These are phyloP conservation scores for Trichosporon coremiiforme DNA, from an alignment of 1,284 basidiomycete species.

Conservation along the genomic window DNA sequence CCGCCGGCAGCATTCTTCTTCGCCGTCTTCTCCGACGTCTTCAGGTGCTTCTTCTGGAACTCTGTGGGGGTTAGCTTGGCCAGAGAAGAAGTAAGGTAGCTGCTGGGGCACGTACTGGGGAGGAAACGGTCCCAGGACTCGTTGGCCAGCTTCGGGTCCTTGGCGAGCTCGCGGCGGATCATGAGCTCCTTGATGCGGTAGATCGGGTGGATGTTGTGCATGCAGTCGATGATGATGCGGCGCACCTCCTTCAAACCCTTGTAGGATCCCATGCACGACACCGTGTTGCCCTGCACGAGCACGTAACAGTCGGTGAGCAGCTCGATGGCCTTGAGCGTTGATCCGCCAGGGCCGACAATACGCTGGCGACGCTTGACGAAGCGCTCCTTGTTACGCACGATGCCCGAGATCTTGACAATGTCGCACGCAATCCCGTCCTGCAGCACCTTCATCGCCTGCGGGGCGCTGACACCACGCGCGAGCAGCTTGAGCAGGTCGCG, in stretches of 20 bases:
- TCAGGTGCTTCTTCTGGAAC: slow-evolving; percentile 90
- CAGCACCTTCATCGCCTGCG: slow-evolving; percentile 83
- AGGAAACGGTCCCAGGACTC: slow-evolving; percentile 98
- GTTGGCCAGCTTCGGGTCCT: slow-evolving; percentile 91
- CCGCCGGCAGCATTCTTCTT: slow-evolving; percentile 65
- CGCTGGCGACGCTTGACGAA: slow-evolving; percentile 95
- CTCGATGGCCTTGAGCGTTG: slow-evolving; percentile 98
- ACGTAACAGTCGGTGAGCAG: slow-evolving; percentile 96
- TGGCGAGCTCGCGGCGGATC: slow-evolving; percentile 96
- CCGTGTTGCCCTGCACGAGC: slow-evolving; percentile 96
- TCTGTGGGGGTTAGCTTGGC: slow-evolving; percentile 49
- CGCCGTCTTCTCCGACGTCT: slow-evolving; percentile 85
- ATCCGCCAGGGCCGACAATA: slow-evolving; percentile 95
- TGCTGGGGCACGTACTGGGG: slow-evolving; percentile 61
- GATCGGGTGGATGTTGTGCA: slow-evolving; percentile 99
- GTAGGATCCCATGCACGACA: slow-evolving; percentile 95
- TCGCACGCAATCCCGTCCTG: slow-evolving; percentile 91
- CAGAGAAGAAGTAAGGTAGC: not conserved
- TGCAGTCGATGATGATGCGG: slow-evolving; percentile 93
- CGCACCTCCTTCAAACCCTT: slow-evolving; percentile 95
- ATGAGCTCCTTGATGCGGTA: slow-evolving; percentile 99
- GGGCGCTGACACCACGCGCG: slow-evolving; percentile 80
- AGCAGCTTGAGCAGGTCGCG: slow-evolving; percentile 95
- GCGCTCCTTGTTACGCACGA: slow-evolving; percentile 93
- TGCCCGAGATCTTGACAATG: slow-evolving; percentile 95